Evolutionary conservation across 2,329 filamentous ascomycete genomes (phyloP).

Genomic region (Venturia carpophila): DNA sequence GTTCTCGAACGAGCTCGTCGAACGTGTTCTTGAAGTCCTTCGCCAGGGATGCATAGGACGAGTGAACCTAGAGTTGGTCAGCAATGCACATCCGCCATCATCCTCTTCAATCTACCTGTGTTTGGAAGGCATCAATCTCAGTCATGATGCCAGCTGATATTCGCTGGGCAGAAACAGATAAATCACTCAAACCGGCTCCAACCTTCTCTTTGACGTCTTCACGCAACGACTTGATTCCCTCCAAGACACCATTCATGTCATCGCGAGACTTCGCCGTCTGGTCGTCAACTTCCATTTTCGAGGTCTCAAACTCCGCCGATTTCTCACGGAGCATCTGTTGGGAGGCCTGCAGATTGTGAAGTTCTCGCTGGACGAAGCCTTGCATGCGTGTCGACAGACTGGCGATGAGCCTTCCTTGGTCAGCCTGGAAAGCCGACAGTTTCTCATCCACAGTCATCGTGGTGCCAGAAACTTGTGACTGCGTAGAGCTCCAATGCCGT

Average conservation of each 20-base stretch:
- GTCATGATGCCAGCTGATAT: conserved; percentile 84
- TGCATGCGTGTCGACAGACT: conserved; percentile 65
- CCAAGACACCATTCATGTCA: conserved; percentile 83
- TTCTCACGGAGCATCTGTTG: conserved; percentile 65
- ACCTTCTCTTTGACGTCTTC: conserved; percentile 83
- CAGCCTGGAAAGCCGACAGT: conserved; percentile 61
- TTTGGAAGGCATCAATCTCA: conserved; percentile 78
- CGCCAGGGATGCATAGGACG: conserved; percentile 75
- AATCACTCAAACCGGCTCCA: conserved; percentile 72
- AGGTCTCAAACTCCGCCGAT: conserved; percentile 57
- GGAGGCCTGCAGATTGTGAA: conserved; percentile 61
- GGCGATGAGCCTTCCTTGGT: conserved; percentile 64
- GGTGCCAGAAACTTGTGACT: conserved; percentile 66
- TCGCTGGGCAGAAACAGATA: conserved; percentile 75
- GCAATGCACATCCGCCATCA: conserved; percentile 15
- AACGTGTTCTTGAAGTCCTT: conserved; percentile 82
- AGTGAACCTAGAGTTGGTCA: conserved; percentile 55
- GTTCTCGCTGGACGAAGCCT: conserved; percentile 65
- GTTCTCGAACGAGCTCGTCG: conserved; percentile 66
- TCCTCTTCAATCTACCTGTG: conserved; percentile 40
- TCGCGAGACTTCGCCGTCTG: conserved; percentile 65
- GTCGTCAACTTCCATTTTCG: conserved; percentile 58
- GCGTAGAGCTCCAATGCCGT: conserved; percentile 67
- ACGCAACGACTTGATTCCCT: conserved; percentile 83
- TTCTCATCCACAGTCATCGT: conserved; percentile 69